phyloP scores from a whole-genome alignment of 2,329 filamentous ascomycete genomes.

The Ophiosphaerella korrae region DNA sequence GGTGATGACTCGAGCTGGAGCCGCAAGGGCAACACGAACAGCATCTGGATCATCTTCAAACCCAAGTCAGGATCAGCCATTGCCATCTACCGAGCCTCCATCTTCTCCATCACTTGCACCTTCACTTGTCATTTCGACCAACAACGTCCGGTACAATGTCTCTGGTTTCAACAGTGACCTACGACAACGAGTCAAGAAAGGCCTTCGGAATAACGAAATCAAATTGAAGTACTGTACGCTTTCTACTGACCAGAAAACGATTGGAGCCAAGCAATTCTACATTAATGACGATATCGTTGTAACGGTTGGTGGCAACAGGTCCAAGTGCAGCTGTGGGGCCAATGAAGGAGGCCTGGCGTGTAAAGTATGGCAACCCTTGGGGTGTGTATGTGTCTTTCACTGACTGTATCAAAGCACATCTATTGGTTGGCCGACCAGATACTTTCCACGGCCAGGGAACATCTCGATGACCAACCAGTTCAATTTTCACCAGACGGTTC shows the following conservation, averaged over 20 bases:
- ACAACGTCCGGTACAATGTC: slow-evolving; percentile 43
- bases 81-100: slow-evolving; percentile 26
- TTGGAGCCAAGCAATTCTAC: slow-evolving; percentile 39
- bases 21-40: slow-evolving; percentile 35
- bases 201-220: slow-evolving; percentile 42
- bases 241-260: slow-evolving; percentile 26
- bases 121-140: slow-evolving; percentile 40
- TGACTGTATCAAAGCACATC: slow-evolving; percentile 38
- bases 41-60: slow-evolving; percentile 20
- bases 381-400: background rate
- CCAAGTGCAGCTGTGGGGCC: slow-evolving; percentile 43
- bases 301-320: slow-evolving; percentile 35
- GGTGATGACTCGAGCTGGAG: slow-evolving; percentile 46
- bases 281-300: slow-evolving; percentile 45
- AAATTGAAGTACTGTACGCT: slow-evolving; percentile 43
- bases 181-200: slow-evolving; percentile 37
- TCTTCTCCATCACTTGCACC: slow-evolving; percentile 33
- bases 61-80: slow-evolving; percentile 27
- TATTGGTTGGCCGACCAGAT: slow-evolving; percentile 47
- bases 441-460: slow-evolving; percentile 27
- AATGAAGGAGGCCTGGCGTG: slow-evolving; percentile 41
- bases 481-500: slow-evolving; percentile 41
- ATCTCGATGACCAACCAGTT: slow-evolving; percentile 30
- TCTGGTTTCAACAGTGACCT: slow-evolving; percentile 37
- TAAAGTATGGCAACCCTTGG: slow-evolving; percentile 31